Percentiles rank a stretch among this genome's conserved stretches.
Conservation (phyloP, 257 asterid genomes). For the Forsythia suspensa region DNA sequence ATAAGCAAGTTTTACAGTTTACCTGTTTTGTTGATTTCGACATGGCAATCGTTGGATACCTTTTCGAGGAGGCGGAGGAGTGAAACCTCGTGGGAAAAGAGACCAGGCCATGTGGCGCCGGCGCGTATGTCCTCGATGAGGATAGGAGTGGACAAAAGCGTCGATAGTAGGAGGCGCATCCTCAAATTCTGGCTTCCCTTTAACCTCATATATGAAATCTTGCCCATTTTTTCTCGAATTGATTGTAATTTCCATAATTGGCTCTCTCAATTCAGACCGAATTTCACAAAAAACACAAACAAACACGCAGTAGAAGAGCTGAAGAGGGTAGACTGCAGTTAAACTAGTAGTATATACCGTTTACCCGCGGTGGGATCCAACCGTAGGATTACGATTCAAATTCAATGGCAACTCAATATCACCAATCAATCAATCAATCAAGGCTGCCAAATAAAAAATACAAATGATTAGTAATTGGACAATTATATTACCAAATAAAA, state of each 20-base stretch:
- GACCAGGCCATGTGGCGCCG: constrained; percentile 71
- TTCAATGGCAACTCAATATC: no score
- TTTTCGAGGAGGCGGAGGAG: constrained; percentile 77
- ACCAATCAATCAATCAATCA: no score
- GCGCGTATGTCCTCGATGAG: constrained; percentile 79
- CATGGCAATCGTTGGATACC: constrained; percentile 67
- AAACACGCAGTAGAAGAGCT: no score
- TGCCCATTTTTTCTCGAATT: constrained; percentile 38
- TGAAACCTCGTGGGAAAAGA: constrained; percentile 73
- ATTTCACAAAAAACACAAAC: no score
- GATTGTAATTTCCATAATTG: background rate
- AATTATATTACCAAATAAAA: no score
- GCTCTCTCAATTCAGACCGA: no score
- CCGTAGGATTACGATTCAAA: no score
- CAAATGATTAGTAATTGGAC: no score
- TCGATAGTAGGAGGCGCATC: constrained; percentile 75
- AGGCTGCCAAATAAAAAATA: no score
- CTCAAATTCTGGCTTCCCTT: constrained; percentile 76
- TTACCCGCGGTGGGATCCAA: no score
- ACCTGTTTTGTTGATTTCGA: constrained; percentile 88
- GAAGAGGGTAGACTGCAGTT: no score
- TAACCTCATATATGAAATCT: constrained; percentile 49
- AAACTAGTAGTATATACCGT: no score
- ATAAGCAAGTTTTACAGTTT: background rate
- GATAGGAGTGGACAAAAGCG: constrained; percentile 72